Conservation (phyloP, 2,329 filamentous ascomycete genomes). For the Gaeumannomyces sp. region DNA sequence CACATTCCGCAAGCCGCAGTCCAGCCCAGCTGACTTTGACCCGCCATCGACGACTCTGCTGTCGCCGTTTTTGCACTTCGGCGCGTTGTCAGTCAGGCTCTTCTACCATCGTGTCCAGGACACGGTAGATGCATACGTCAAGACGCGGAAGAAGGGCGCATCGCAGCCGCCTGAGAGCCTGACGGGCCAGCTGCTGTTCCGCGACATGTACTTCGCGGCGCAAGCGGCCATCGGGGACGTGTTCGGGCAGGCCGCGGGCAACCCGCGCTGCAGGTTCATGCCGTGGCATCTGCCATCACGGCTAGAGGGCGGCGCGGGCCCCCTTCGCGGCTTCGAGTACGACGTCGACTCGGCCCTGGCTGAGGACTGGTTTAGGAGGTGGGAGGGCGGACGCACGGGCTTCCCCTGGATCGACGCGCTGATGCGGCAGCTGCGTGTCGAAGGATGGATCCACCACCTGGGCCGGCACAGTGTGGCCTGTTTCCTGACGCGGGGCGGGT, state of each 20-base stretch:
- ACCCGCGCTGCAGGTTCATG: constrained; percentile 64
- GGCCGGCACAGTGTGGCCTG: constrained; percentile 73
- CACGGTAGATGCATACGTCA: constrained; percentile 50
- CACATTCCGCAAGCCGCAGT: constrained; percentile 71
- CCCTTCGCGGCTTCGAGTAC: constrained; percentile 43
- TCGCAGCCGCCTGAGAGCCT: constrained; percentile 62
- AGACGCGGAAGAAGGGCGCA: constrained; percentile 46
- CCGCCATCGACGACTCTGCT: constrained; percentile 69
- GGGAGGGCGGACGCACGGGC: constrained; percentile 63
- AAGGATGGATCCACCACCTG: constrained; percentile 77
- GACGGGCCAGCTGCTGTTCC: constrained; percentile 67
- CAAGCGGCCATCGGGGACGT: constrained; percentile 60
- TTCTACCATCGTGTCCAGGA: constrained; percentile 69
- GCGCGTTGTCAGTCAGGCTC: constrained; percentile 60
- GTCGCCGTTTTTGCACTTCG: constrained; percentile 70
- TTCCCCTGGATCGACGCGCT: constrained; percentile 78
- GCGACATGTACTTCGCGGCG: constrained; percentile 79
- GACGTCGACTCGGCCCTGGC: constrained; percentile 56
- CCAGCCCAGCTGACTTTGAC: constrained; percentile 66
- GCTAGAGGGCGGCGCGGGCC: constrained; percentile 30
- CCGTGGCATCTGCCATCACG: constrained; percentile 71
- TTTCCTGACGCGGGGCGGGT: constrained; percentile 73
- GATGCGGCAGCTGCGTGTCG: constrained; percentile 65
- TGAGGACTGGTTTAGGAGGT: constrained; percentile 61
- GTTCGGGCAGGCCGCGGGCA: constrained; percentile 60